Conservation (phyloP, 495 filamentous ascomycete genomes). For the Cetradonia linearis region DNA sequence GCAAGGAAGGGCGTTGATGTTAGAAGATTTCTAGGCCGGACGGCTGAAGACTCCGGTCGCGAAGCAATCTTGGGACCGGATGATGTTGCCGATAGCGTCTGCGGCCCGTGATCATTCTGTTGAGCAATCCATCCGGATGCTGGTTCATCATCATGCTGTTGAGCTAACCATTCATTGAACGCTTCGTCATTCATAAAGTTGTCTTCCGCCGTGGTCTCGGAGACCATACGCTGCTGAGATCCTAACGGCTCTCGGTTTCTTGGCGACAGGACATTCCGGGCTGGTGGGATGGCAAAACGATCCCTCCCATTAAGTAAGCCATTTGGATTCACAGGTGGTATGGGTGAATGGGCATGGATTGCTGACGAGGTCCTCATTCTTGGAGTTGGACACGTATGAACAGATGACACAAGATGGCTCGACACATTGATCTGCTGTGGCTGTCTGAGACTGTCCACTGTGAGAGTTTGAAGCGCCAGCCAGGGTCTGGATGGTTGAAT, state of each 20-base stretch:
- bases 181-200: neutral
- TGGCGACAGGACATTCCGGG: neutral
- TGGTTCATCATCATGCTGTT: too few relatives aligned
- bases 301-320: neutral
- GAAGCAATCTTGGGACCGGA: neutral
- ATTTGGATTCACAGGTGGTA: neutral
- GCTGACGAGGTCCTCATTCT: neutral
- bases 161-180: too few relatives aligned
- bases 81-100: neutral
- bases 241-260: neutral
- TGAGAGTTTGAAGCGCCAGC: neutral
- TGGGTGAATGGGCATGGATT: neutral
- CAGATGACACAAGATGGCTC: neutral
- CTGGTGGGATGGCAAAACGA: neutral
- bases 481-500: neutral
- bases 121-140: constrained; percentile 5
- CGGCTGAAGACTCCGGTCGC: neutral
- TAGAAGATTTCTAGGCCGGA: constrained; percentile 9
- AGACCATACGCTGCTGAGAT: neutral
- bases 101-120: neutral
- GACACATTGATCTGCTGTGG: neutral
- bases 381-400: neutral
- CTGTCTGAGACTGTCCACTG: neutral
- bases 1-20: constrained; percentile 7
- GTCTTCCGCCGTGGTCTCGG: constrained; percentile 4